phyloP scores from a whole-genome alignment of 805 yeast species.

The Wickerhamia fluorescens region DNA sequence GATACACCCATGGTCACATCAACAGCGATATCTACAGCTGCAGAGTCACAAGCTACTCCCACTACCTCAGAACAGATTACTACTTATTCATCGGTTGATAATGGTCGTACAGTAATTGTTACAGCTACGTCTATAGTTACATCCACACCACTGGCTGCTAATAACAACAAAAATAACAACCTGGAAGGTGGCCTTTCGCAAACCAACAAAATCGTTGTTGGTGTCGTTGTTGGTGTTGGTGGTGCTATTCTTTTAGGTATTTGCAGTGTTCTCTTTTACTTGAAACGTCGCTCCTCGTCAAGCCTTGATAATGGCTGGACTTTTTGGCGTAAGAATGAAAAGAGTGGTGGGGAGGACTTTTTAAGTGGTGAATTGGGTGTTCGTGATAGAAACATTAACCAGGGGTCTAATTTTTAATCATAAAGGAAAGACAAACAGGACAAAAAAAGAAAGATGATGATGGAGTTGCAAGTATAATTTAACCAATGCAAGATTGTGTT shows the following conservation, averaged over 20 bases:
- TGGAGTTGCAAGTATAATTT: too few species aligned
- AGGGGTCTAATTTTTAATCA: constrained; percentile 35
- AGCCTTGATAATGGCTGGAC: constrained; percentile 32
- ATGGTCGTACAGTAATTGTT: constrained; percentile 32
- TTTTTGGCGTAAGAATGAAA: constrained; percentile 41
- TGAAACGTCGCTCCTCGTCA: constrained; percentile 27
- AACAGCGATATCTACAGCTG: too few species aligned
- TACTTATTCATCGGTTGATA: constrained; percentile 25
- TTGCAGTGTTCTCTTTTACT: constrained; percentile 24
- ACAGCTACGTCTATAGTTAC: constrained; percentile 30
- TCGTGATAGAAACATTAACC: constrained; percentile 41
- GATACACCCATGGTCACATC: too few species aligned
- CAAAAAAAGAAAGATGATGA: too few species aligned
- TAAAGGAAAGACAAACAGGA: too few species aligned
- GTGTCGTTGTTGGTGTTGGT: constrained; percentile 43
- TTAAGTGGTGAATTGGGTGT: constrained; percentile 42
- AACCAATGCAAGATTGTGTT: too few species aligned
- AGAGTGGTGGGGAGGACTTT: constrained; percentile 33
- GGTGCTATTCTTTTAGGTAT: constrained; percentile 34
- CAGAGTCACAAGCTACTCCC: too few species aligned
- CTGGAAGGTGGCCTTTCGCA: constrained; percentile 27
- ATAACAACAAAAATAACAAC: constrained; percentile 10
- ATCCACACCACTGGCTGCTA: constrained; percentile 19
- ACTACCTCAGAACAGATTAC: too few species aligned
- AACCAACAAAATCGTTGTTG: constrained; percentile 39